A percentile compares a stretch with the other conserved stretches of the same genome.
Evolutionary conservation across 2,329 filamentous ascomycete genomes (phyloP).

Genomic region (Exophiala lecanii-corni): DNA sequence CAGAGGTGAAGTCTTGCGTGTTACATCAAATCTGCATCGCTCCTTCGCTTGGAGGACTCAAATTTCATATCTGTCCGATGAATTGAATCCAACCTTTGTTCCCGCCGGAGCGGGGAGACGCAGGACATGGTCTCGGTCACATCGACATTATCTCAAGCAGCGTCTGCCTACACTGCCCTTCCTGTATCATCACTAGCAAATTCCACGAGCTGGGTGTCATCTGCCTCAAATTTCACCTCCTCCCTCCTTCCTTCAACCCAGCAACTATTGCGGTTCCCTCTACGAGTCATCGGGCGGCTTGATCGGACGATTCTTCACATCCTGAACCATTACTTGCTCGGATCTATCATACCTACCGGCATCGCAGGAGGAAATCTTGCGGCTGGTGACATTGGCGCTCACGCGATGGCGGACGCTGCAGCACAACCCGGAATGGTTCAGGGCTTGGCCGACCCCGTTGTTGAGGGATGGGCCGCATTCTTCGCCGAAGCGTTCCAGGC

Average conservation of each 20-base stretch:
- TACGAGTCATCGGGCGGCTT: conserved; percentile 35
- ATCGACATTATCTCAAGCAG: conserved; percentile 16
- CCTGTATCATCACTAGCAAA: conserved; percentile 11
- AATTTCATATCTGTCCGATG: conserved; percentile 6
- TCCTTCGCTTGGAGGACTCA: too few relatives aligned
- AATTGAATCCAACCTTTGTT: conserved; percentile 5
- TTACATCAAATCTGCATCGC: too few relatives aligned
- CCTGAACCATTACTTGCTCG: conserved; percentile 31
- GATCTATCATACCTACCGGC: conserved; percentile 25
- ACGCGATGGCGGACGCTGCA: conserved; percentile 35
- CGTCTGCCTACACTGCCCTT: conserved; percentile 6
- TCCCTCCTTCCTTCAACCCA: conserved; percentile 29
- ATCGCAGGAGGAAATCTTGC: conserved; percentile 29
- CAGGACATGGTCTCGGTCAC: conserved; percentile 21
- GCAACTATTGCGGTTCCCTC: conserved; percentile 34
- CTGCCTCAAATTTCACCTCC: conserved; percentile 17
- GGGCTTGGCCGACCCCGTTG: conserved; percentile 32
- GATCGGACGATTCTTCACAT: conserved; percentile 35
- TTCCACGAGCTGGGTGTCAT: conserved; percentile 9
- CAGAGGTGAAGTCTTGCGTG: too few relatives aligned
- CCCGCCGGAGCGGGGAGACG: conserved; percentile 16
- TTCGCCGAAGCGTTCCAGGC: conserved; percentile 43
- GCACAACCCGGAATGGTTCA: conserved; percentile 32
- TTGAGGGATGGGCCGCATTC: conserved; percentile 33
- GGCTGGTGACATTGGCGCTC: conserved; percentile 38